Percentiles rank a stretch among this genome's conserved stretches.
Evolutionary conservation across 768 basidiomycete genomes (phyloP).

Genomic region (Pseudohyphozyma bogoriensis): DNA sequence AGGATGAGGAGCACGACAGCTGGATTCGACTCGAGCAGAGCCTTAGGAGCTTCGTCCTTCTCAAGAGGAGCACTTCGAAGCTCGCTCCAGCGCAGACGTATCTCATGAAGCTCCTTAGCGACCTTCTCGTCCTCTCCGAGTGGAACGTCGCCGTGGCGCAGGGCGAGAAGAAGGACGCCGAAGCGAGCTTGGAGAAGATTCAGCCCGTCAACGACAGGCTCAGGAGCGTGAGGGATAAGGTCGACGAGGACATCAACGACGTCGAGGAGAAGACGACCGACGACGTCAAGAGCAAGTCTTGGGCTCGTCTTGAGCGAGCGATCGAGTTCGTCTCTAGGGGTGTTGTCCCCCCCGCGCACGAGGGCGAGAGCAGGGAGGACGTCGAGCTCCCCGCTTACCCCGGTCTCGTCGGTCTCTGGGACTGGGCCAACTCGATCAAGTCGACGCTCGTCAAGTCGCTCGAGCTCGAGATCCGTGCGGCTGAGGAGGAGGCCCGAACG

Average conservation of each 20-base stretch:
- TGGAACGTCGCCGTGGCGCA: conserved; percentile 82
- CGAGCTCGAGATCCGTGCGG: conserved; percentile 39
- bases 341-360: conserved; percentile 51
- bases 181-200: conserved; percentile 54
- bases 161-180: conserved; percentile 61
- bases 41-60: conserved; percentile 85
- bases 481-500: conserved; percentile 39
- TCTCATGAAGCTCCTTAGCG: conserved; percentile 74
- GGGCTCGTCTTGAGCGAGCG: conserved; percentile 53
- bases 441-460: conserved; percentile 37
- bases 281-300: conserved; percentile 49
- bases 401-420: conserved; percentile 42
- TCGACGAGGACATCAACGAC: conserved; percentile 68
- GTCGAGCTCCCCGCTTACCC: conserved; percentile 38
- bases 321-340: conserved; percentile 69
- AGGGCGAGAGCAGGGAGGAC: conserved; percentile 37
- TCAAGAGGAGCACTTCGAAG: conserved; percentile 93
- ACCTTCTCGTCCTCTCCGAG: conserved; percentile 74
- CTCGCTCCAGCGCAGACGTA: conserved; percentile 88
- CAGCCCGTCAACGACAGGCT: conserved; percentile 84
- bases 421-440: conserved; percentile 41
- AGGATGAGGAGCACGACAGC: conserved; percentile 34
- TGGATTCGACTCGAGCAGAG: conserved; percentile 84
- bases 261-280: conserved; percentile 66
- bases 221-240: conserved; percentile 56